phyloP scores from a whole-genome alignment of 2,329 filamentous ascomycete genomes.

The Akanthomyces muscarius region DNA sequence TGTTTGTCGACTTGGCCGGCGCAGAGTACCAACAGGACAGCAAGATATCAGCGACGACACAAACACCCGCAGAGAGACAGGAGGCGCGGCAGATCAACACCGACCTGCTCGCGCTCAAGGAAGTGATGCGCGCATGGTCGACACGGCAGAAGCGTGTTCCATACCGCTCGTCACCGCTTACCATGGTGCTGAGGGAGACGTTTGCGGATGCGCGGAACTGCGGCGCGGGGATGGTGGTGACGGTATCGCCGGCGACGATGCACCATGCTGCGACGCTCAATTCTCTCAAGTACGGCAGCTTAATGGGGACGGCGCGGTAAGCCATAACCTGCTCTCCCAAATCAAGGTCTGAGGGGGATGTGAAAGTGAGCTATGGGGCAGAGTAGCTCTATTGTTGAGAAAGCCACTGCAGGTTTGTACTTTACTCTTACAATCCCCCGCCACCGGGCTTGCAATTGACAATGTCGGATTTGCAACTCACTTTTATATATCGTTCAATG shows the following conservation, averaged over 20 bases:
- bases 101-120: constrained; percentile 42
- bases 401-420: not conserved
- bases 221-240: constrained; percentile 26
- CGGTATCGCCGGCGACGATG: constrained; percentile 33
- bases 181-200: constrained; percentile 39
- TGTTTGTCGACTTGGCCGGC: constrained; percentile 44
- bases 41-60: constrained; percentile 20
- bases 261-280: constrained; percentile 39
- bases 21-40: constrained; percentile 38
- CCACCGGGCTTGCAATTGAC: not conserved
- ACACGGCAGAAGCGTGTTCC: constrained; percentile 33
- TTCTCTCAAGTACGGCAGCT: constrained; percentile 40
- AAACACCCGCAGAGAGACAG: constrained; percentile 35
- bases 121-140: constrained; percentile 41
- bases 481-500: not conserved
- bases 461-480: not conserved
- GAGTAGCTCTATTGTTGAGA: not conserved
- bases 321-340: no score
- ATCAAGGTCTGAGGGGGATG: not conserved
- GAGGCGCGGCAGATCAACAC: constrained; percentile 42
- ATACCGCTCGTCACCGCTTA: constrained; percentile 39
- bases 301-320: constrained; percentile 29
- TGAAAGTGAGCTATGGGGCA: not conserved
- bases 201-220: constrained; percentile 24
- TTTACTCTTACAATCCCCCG: not conserved